Evolutionary conservation across 2,329 filamentous ascomycete species (phyloP), one percentile per base, ranked within the genome.

Genomic region (Sclerotiophoma versabilis): DNA sequence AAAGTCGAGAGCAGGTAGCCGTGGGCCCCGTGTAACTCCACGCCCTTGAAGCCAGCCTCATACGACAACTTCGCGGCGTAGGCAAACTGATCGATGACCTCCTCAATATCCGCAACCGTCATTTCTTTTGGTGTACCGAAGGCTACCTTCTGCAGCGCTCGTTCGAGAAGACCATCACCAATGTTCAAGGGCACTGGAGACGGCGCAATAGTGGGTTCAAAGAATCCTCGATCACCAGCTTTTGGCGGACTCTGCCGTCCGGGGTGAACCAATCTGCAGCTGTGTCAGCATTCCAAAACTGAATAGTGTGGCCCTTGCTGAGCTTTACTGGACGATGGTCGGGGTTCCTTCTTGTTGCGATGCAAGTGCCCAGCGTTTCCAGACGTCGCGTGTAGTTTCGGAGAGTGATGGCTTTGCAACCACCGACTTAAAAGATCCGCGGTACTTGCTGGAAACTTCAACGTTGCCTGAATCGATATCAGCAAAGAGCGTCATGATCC

Each of bases 251-350:
- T 76, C 66, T 87, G 84, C 0, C 85, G 77, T 10, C 86, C 86
- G 0, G 86, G 84, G 64, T 89, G 87, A 45, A 78, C 81, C 52
- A 89, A 74, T n/a, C n/a, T n/a, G n/a, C n/a, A n/a, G n/a, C n/a
- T n/a, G n/a, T n/a, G n/a, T n/a, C n/a, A n/a, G n/a, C n/a, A n/a
- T n/a, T n/a, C n/a, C n/a, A n/a, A n/a, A n/a, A n/a, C n/a, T n/a
- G n/a, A n/a, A n/a, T n/a, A n/a, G n/a, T n/a, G n/a, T n/a, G n/a
- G n/a, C n/a, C n/a, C n/a, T n/a, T n/a, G n/a, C n/a, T n/a, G n/a
- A n/a, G n/a, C n/a, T n/a, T n/a, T n/a, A n/a, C 65, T 89, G 86
- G 4, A 79, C 81, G 17, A 88, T 73, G 12, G 84, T 75, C 4
- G 48, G 39, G 7, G 39, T 50, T 9, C 39, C 32, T 20, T 50